Evolutionary conservation across 2,329 filamentous ascomycete genomes (phyloP).

Genomic region (Fusarium camptoceras): DNA sequence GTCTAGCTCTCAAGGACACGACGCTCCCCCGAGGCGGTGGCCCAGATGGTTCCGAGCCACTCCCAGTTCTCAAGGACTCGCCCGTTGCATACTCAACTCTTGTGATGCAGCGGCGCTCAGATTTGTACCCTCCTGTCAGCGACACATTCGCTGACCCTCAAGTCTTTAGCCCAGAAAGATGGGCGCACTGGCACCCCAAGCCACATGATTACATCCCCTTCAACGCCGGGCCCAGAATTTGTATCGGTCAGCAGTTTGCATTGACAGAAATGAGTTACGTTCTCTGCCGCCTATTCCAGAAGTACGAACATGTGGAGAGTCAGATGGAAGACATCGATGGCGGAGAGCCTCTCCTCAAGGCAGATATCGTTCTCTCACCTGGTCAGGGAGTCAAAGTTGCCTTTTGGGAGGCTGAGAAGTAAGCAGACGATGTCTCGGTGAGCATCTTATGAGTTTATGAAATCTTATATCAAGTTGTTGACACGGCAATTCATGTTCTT

Average conservation of each 20-base stretch:
- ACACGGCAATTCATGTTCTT: neutral
- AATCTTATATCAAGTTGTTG: neutral
- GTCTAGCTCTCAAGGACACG: conserved; percentile 77
- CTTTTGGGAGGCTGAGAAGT: conserved; percentile 61
- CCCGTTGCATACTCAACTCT: conserved; percentile 75
- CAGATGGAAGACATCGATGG: conserved; percentile 67
- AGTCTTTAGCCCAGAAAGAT: conserved; percentile 74
- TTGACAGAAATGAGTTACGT: conserved; percentile 82
- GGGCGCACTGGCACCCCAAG: conserved; percentile 71
- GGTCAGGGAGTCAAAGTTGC: conserved; percentile 68
- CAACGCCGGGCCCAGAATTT: conserved; percentile 79
- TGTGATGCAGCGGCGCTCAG: conserved; percentile 76
- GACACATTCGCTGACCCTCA: conserved; percentile 59
- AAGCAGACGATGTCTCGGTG: neutral
- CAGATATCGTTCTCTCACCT: conserved; percentile 71
- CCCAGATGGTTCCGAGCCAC: conserved; percentile 68
- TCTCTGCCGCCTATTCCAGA: conserved; percentile 77
- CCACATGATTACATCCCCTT: conserved; percentile 81
- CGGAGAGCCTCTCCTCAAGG: conserved; percentile 65
- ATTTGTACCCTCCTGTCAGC: conserved; percentile 68
- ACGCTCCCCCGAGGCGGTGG: conserved; percentile 79
- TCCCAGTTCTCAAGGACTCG: conserved; percentile 75
- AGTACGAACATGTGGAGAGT: conserved; percentile 72
- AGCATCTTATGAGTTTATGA: neutral
- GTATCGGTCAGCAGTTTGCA: conserved; percentile 85